Percentiles rank a stretch among this genome's conserved stretches.
phyloP scores from a whole-genome alignment of 257 asterid species.

The Asclepias syriaca region DNA sequence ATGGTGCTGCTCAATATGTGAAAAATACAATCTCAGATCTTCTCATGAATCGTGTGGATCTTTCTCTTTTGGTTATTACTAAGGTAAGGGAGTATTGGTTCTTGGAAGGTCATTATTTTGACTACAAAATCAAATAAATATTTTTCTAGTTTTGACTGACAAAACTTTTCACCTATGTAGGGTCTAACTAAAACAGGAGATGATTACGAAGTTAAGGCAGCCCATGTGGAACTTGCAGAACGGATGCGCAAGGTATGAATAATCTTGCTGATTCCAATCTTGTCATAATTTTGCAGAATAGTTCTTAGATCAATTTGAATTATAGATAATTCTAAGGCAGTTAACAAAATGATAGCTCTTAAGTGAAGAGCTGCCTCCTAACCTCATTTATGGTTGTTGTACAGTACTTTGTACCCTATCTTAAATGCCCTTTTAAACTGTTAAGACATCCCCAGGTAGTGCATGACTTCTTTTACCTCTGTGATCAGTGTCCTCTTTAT shows the following conservation, averaged over 20 bases:
- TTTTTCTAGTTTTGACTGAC: background rate
- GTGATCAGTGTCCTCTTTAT: background rate
- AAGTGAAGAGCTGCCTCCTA: background rate
- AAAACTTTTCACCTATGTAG: slow-evolving; percentile 30
- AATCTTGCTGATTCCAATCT: background rate
- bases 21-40: slow-evolving; percentile 93
- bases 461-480: background rate
- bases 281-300: background rate
- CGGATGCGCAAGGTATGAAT: slow-evolving; percentile 92
- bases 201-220: slow-evolving; percentile 95
- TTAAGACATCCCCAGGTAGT: background rate
- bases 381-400: background rate
- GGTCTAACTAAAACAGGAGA: slow-evolving; percentile 98
- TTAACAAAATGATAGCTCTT: background rate
- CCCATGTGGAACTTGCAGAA: slow-evolving; percentile 97
- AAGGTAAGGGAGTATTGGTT: slow-evolving; percentile 47
- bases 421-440: background rate
- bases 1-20: slow-evolving; percentile 95
- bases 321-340: background rate
- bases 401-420: background rate
- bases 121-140: background rate
- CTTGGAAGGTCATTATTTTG: background rate
- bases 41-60: slow-evolving; percentile 97
- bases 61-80: slow-evolving; percentile 94
- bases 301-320: background rate